These are phyloP conservation scores for Rhodotorula paludigena DNA, from an alignment of 768 basidiomycete species.

Conservation along the genomic window DNA sequence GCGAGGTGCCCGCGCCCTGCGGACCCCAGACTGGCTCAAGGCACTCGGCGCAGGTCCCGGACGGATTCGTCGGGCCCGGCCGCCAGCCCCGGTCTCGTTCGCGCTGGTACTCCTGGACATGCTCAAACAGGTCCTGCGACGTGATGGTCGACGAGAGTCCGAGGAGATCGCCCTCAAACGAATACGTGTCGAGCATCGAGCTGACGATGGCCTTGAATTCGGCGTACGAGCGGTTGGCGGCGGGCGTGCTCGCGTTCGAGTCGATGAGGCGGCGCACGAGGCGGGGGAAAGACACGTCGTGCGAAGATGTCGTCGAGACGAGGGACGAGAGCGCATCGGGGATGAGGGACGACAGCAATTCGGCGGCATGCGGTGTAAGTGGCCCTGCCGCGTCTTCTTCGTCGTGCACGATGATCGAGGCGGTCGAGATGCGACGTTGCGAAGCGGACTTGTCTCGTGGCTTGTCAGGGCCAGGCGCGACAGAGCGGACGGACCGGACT, in stretches of 20 bases:
- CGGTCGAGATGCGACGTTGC: constrained; percentile 26
- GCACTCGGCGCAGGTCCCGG: constrained; percentile 38
- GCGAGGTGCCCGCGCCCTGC: constrained; percentile 17
- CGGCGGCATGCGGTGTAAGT: constrained; percentile 50
- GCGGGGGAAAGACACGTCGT: constrained; percentile 78
- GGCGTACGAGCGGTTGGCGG: constrained; percentile 63
- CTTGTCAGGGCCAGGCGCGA: constrained; percentile 13
- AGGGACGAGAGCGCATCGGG: constrained; percentile 78
- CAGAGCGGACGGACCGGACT: constrained; percentile 58
- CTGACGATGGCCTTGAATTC: constrained; percentile 86
- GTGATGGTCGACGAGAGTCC: constrained; percentile 74
- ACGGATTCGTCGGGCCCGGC: constrained; percentile 22
- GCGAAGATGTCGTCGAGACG: constrained; percentile 74
- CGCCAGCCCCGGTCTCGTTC: constrained; percentile 46
- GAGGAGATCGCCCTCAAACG: constrained; percentile 83
- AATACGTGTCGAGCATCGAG: constrained; percentile 94
- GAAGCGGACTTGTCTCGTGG: constrained; percentile 13
- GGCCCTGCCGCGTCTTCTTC: constrained; percentile 36
- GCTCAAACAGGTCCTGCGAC: constrained; percentile 73
- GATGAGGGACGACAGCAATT: constrained; percentile 64
- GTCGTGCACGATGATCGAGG: constrained; percentile 29
- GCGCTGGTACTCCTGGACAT: constrained; percentile 56
- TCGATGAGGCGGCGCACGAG: constrained; percentile 89
- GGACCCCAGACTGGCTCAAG: constrained; percentile 35
- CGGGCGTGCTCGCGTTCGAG: constrained; percentile 56